These are phyloP conservation scores for Tuber calosporum DNA, from an alignment of 495 filamentous ascomycete genomes.

Conservation along the genomic window DNA sequence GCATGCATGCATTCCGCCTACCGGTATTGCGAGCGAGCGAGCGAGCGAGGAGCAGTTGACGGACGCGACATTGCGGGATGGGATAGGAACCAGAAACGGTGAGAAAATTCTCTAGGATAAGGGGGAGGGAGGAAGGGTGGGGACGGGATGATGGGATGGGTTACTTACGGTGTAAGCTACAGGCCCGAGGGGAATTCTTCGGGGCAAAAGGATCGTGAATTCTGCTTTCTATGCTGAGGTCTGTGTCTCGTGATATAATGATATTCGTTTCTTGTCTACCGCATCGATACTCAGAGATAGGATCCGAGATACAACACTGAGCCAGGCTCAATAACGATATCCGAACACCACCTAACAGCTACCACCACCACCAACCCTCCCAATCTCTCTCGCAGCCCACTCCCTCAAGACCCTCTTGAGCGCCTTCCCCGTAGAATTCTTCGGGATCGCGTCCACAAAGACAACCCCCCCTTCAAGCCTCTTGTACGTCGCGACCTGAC, in stretches of 20 bases:
- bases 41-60: background rate
- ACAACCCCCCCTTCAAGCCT: conserved; percentile 57
- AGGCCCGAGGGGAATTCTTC: background rate
- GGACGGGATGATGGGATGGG: background rate
- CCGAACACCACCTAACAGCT: background rate
- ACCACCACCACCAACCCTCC: background rate
- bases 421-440: conserved; percentile 60
- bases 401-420: conserved; percentile 50
- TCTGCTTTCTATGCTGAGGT: background rate
- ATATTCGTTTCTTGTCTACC: background rate
- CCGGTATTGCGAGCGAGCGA: background rate
- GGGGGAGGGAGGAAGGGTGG: background rate
- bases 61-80: background rate
- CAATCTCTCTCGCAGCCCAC: conserved; percentile 34
- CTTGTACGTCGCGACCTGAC: conserved; percentile 53
- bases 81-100: background rate
- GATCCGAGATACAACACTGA: background rate
- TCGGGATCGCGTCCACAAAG: conserved; percentile 57
- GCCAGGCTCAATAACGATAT: background rate
- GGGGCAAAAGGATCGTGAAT: background rate
- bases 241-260: background rate
- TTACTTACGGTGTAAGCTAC: background rate
- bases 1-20: background rate
- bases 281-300: background rate
- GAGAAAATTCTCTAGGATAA: background rate